Conservation (phyloP, 2,329 filamentous ascomycete species). For the Nemania sp. region DNA sequence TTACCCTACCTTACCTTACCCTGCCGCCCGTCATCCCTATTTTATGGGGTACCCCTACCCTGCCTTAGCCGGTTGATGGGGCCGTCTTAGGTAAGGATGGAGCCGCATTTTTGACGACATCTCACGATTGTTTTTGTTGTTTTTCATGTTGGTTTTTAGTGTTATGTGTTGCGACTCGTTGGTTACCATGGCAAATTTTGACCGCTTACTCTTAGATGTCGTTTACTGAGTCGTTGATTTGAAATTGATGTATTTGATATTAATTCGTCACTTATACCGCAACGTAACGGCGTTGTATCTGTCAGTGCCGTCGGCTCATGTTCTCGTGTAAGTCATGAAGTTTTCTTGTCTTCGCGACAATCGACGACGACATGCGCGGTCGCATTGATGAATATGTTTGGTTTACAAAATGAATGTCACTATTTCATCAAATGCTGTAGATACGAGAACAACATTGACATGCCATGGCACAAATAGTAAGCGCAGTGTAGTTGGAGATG, state of each 20-base stretch:
- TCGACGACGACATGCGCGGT: background rate
- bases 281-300: no score
- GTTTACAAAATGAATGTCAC: no score
- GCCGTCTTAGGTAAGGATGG: slow-evolving; percentile 23
- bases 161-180: no score
- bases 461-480: background rate
- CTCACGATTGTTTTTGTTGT: background rate
- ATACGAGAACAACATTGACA: background rate
- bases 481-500: background rate
- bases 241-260: no score
- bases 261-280: no score
- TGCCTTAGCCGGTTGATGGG: background rate
- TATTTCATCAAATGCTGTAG: background rate
- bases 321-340: no score
- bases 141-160: no score
- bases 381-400: no score
- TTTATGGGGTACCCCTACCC: slow-evolving; percentile 14
- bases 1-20: slow-evolving; percentile 12
- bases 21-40: slow-evolving; percentile 20
- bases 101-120: slow-evolving; percentile 24
- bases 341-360: background rate
- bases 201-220: no score
- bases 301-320: no score
- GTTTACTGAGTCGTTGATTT: no score
- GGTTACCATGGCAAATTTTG: no score